phyloP scores from a whole-genome alignment of 257 asterid species.

The Fraxinus americana region DNA sequence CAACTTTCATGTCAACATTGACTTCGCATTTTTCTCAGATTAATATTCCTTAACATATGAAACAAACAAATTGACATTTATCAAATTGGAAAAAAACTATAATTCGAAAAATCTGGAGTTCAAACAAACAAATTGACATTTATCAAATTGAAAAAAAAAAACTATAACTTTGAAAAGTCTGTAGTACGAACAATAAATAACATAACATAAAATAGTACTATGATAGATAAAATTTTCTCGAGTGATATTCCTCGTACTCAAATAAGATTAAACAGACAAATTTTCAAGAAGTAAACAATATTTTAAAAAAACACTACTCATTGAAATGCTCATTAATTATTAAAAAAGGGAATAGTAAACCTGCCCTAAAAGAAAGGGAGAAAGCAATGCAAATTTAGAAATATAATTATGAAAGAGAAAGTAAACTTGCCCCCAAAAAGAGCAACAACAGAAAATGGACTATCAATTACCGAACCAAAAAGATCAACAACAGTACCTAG shows the following conservation, averaged over 20 bases:
- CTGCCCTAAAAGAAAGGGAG: too few relatives aligned
- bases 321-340: not conserved
- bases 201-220: not conserved
- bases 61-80: not conserved
- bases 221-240: not conserved
- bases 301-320: too few relatives aligned
- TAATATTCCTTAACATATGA: not conserved
- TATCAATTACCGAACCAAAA: not conserved
- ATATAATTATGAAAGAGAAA: not conserved
- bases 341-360: too few relatives aligned
- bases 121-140: not conserved
- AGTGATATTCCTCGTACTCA: not conserved
- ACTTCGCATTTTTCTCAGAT: not conserved
- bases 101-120: not conserved
- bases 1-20: not conserved
- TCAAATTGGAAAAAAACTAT: not conserved
- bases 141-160: not conserved
- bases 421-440: not conserved
- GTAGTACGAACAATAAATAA: not conserved
- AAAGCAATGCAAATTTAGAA: too few relatives aligned
- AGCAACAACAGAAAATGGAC: not conserved
- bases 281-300: not conserved
- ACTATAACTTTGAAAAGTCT: not conserved
- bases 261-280: not conserved
- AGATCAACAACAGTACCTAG: constrained; percentile 45